Conservation (phyloP, 2,329 filamentous ascomycete genomes). For the Xylaria sp. region DNA sequence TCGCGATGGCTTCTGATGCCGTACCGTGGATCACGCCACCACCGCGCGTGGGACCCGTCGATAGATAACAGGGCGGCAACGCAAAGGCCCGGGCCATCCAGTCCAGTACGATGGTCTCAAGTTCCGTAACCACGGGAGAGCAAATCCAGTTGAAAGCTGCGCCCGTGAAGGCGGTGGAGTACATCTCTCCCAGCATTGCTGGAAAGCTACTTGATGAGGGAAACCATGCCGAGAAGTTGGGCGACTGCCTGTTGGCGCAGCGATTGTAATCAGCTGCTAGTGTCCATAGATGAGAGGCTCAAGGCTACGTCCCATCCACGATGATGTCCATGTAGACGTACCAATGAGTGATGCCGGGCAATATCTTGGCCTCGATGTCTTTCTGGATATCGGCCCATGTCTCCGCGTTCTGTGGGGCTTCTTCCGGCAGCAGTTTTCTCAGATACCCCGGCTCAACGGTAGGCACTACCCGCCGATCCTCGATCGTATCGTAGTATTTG, state of each 20-base stretch:
- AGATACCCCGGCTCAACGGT: constrained; percentile 86
- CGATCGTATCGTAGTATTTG: constrained; percentile 79
- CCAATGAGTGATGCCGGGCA: constrained; percentile 93
- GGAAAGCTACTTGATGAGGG: constrained; percentile 83
- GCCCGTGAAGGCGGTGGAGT: constrained; percentile 84
- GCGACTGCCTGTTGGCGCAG: constrained; percentile 66
- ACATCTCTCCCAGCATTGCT: constrained; percentile 89
- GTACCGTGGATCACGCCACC: constrained; percentile 95
- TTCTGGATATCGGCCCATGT: constrained; percentile 79
- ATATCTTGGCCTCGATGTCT: constrained; percentile 84
- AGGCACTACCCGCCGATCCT: constrained; percentile 73
- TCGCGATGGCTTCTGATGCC: constrained; percentile 85
- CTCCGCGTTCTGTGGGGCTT: constrained; percentile 70
- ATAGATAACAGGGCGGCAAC: constrained; percentile 76
- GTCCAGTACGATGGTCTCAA: constrained; percentile 91
- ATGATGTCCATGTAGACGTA: constrained; percentile 34
- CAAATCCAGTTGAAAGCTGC: constrained; percentile 98
- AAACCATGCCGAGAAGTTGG: constrained; percentile 96
- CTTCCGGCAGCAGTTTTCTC: constrained; percentile 73
- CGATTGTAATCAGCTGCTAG: neutral
- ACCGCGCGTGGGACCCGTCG: constrained; percentile 70
- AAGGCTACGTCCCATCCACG: neutral
- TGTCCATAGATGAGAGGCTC: neutral
- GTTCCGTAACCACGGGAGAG: constrained; percentile 87
- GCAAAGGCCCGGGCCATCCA: constrained; percentile 82